Conservation (phyloP, 345 rosid genomes). For the Eucalyptus marginata region DNA sequence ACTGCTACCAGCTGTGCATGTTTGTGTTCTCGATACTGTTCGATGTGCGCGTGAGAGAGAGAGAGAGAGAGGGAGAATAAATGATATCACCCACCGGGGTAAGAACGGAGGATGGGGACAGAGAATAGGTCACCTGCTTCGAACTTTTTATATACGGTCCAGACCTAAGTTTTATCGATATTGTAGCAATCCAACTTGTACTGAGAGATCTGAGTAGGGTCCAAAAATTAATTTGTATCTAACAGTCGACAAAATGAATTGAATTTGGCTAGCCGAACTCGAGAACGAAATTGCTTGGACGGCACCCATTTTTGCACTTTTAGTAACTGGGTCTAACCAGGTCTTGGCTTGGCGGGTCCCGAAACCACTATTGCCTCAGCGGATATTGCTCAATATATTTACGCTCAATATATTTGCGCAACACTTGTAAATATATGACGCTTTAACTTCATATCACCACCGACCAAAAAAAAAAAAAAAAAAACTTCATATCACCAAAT, state of each 20-base stretch:
- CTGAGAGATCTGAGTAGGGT: background rate
- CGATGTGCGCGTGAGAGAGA: background rate
- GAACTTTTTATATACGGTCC: background rate
- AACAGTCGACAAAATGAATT: background rate
- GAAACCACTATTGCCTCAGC: background rate
- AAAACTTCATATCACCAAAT: no score
- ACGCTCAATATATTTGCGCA: background rate
- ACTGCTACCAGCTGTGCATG: background rate
- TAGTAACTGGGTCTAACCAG: background rate
- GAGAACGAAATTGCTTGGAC: background rate
- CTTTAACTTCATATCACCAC: no score
- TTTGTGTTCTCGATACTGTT: background rate
- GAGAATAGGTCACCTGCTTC: background rate
- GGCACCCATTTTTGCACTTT: background rate
- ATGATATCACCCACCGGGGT: background rate
- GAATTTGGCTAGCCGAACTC: background rate
- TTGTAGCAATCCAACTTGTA: background rate
- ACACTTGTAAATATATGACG: no score
- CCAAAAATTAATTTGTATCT: background rate
- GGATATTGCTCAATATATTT: background rate
- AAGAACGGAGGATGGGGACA: background rate
- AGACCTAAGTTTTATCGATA: background rate
- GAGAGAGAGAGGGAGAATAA: background rate
- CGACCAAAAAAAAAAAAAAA: no score
- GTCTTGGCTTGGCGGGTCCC: background rate